These are phyloP conservation scores for Claviceps sp. DNA, from an alignment of 2,329 filamentous ascomycete genomes.

Conservation along the genomic window DNA sequence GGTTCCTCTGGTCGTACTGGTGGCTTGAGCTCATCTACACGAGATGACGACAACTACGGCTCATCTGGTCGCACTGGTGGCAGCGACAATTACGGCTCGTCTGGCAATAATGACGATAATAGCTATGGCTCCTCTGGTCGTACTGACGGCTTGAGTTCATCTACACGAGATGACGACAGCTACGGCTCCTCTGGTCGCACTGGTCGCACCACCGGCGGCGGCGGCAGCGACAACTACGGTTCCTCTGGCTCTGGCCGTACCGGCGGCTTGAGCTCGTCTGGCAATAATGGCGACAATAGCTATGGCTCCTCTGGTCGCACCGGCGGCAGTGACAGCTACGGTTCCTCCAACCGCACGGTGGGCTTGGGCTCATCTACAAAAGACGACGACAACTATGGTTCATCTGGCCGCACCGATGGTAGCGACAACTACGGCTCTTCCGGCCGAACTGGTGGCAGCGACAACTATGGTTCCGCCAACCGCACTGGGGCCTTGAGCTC, in stretches of 20 bases:
- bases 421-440: no score
- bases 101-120: no score
- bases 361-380: no score
- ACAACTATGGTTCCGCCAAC: not conserved
- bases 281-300: slow-evolving; percentile 8
- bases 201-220: no score
- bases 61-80: slow-evolving; percentile 3
- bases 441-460: no score
- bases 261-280: slow-evolving; percentile 2
- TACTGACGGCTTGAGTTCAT: slow-evolving; percentile 8
- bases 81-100: no score
- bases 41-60: slow-evolving; percentile 2
- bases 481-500: not conserved
- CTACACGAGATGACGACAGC: slow-evolving; percentile 10
- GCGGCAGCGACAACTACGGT: slow-evolving; percentile 6
- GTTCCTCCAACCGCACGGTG: slow-evolving; percentile 3
- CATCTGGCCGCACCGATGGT: no score
- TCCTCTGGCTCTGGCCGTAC: slow-evolving; percentile 8
- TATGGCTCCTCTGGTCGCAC: slow-evolving; percentile 10
- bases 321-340: slow-evolving; percentile 1
- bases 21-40: no score
- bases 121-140: slow-evolving; percentile 8
- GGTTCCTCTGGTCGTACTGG: slow-evolving; percentile 7
- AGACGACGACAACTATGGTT: no score
- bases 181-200: slow-evolving; percentile 9